Percentiles rank a stretch among this genome's conserved stretches.
These are phyloP conservation scores for Persicaria tinctoria DNA, from an alignment of 148 eudicot genomes.

Conservation along the genomic window DNA sequence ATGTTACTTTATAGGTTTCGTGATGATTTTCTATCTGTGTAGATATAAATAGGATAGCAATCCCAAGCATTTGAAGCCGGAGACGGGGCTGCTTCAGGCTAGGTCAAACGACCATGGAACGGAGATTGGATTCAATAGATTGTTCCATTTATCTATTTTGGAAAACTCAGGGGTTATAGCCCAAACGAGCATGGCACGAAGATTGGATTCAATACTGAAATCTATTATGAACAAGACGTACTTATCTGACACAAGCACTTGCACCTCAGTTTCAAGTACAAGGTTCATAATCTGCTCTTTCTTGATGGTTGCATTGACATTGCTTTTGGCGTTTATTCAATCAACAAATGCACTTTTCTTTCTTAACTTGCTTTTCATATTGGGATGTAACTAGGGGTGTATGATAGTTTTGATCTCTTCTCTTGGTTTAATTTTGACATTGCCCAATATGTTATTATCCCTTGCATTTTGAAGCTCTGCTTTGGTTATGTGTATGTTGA, in stretches of 20 bases:
- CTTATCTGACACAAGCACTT: slow-evolving; percentile 1
- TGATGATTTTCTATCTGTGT: neutral
- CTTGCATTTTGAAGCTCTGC: neutral
- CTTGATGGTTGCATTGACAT: neutral
- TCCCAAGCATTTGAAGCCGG: slow-evolving; percentile 84
- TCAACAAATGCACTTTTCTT: neutral
- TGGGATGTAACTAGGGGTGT: neutral
- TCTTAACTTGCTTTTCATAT: neutral
- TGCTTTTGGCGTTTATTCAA: neutral
- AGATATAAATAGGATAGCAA: slow-evolving; percentile 92
- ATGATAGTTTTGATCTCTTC: neutral
- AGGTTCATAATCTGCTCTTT: neutral
- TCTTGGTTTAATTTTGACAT: neutral
- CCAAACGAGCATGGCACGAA: slow-evolving; percentile 69
- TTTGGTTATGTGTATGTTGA: neutral
- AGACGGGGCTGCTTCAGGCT: slow-evolving; percentile 93
- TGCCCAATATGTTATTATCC: neutral
- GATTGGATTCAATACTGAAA: slow-evolving; percentile 84
- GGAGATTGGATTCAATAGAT: too few relatives aligned
- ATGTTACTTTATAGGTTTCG: neutral
- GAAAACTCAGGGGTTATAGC: slow-evolving; percentile 88
- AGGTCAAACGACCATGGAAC: slow-evolving; percentile 30
- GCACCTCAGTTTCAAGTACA: neutral
- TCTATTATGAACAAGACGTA: slow-evolving; percentile 82
- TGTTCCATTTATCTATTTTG: slow-evolving; percentile 97